Conservation (phyloP, 331 rosid species). For the Acacia concinna region DNA sequence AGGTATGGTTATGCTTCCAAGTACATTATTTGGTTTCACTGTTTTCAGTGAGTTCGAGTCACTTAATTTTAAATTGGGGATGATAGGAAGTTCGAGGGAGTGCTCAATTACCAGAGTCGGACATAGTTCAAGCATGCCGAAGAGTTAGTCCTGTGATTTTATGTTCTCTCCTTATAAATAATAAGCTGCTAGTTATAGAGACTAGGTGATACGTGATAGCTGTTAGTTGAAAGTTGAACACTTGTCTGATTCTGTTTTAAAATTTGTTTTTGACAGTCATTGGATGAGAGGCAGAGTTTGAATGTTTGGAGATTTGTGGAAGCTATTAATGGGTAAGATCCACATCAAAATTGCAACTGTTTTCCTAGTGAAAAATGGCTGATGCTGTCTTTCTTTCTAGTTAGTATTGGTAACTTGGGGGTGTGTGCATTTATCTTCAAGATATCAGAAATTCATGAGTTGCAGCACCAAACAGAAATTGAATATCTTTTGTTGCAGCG, state of each 20-base stretch:
- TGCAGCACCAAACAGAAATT: slow-evolving; percentile 10
- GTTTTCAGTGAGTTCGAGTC: slow-evolving; percentile 15
- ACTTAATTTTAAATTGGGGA: slow-evolving; percentile 38
- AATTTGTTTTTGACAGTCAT: slow-evolving; percentile 59
- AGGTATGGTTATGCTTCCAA: slow-evolving; percentile 55
- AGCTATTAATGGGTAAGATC: slow-evolving; percentile 83
- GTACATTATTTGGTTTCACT: slow-evolving; percentile 11
- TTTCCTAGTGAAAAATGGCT: neutral
- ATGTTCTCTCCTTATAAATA: neutral
- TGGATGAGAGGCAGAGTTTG: slow-evolving; percentile 77
- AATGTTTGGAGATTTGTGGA: slow-evolving; percentile 93
- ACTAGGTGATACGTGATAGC: neutral
- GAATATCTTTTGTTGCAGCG: neutral
- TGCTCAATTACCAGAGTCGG: slow-evolving; percentile 65
- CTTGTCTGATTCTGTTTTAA: slow-evolving; percentile 31
- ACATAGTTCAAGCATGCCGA: slow-evolving; percentile 83
- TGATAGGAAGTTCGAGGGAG: slow-evolving; percentile 72
- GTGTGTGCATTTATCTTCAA: slow-evolving; percentile 8
- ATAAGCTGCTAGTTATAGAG: neutral
- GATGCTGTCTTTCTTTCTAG: neutral
- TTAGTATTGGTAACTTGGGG: neutral
- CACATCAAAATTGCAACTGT: slow-evolving; percentile 11
- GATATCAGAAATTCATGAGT: slow-evolving; percentile 9
- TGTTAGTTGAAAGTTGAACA: slow-evolving; percentile 27
- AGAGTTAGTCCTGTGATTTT: slow-evolving; percentile 62